phyloP scores from a whole-genome alignment of 2,329 filamentous ascomycete species.

The Calonectria henricotiae region DNA sequence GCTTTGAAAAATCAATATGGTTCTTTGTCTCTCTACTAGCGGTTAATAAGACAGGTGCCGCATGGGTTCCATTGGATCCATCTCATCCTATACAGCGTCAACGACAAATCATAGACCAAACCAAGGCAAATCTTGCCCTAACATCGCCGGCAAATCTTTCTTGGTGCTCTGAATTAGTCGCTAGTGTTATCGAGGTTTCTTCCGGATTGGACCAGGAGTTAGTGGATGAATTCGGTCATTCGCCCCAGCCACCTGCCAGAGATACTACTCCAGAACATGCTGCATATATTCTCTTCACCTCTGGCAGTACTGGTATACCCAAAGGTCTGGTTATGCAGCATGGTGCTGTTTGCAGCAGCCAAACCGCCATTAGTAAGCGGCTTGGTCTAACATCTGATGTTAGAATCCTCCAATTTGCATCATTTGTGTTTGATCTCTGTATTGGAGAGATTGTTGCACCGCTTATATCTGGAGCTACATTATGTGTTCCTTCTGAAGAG shows the following conservation, averaged over 20 bases:
- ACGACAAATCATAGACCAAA: slow-evolving; percentile 6
- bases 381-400: slow-evolving; percentile 34
- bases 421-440: slow-evolving; percentile 48
- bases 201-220: background rate
- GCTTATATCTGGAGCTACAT: slow-evolving; percentile 39
- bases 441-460: slow-evolving; percentile 45
- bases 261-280: background rate
- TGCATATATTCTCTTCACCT: slow-evolving; percentile 48
- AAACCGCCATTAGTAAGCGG: slow-evolving; percentile 34
- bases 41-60: slow-evolving; percentile 48
- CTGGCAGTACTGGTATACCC: slow-evolving; percentile 47
- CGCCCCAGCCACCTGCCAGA: background rate
- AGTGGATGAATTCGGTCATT: background rate
- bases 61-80: slow-evolving; percentile 48
- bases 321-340: slow-evolving; percentile 50
- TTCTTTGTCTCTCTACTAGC: slow-evolving; percentile 47
- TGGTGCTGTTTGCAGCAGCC: slow-evolving; percentile 33
- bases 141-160: slow-evolving; percentile 30
- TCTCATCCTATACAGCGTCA: slow-evolving; percentile 38
- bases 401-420: slow-evolving; percentile 46
- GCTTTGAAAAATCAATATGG: slow-evolving; percentile 50
- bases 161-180: slow-evolving; percentile 18
- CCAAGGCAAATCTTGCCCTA: slow-evolving; percentile 27
- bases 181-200: slow-evolving; percentile 5
- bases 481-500: slow-evolving; percentile 49